These are phyloP conservation scores for Jamesozyma rosinii DNA, from an alignment of 805 yeast species.

Conservation along the genomic window DNA sequence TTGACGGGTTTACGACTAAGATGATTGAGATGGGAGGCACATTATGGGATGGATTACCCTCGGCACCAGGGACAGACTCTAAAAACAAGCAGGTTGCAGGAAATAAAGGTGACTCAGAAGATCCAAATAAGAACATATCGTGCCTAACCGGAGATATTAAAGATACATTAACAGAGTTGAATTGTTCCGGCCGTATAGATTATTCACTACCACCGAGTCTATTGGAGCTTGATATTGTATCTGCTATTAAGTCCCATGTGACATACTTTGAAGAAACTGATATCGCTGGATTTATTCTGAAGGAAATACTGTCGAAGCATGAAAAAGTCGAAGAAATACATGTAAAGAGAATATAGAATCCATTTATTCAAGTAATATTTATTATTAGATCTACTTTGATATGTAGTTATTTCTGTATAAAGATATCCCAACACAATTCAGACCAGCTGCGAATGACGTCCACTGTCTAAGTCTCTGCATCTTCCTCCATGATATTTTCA, in stretches of 20 bases:
- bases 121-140: constrained; percentile 20
- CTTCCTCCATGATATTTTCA: constrained; percentile 18
- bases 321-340: constrained; percentile 3
- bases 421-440: not conserved
- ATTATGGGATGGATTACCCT: constrained; percentile 15
- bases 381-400: not conserved
- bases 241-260: constrained; percentile 81
- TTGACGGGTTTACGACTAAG: constrained; percentile 24
- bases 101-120: constrained; percentile 5
- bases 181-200: constrained; percentile 72
- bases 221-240: constrained; percentile 67
- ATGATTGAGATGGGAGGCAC: constrained; percentile 22
- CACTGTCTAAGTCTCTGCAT: not conserved
- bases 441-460: not conserved
- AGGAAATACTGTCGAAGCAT: constrained; percentile 36
- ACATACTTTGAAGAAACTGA: constrained; percentile 82
- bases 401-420: not conserved
- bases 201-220: constrained; percentile 69
- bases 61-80: not conserved
- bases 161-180: constrained; percentile 36
- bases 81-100: not conserved
- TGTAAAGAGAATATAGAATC: not conserved
- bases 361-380: not conserved
- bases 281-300: constrained; percentile 68
- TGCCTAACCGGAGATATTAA: not conserved